Evolutionary conservation across 179 eudicot genomes (phyloP), one percentile per base, ranked within the genome.

Genomic region (Silene noctiflora): DNA sequence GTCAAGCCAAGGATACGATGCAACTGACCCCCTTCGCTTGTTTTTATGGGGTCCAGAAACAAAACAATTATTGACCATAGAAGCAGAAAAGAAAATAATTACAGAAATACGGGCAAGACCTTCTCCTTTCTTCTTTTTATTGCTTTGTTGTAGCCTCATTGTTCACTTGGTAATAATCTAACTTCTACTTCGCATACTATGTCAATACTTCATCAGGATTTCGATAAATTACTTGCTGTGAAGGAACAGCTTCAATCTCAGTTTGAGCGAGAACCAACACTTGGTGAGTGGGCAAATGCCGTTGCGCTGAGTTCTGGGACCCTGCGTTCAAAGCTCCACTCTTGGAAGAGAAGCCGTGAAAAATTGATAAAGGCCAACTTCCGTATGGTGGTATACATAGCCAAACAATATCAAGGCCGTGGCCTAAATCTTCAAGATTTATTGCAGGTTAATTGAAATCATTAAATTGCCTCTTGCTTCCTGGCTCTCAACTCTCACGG

Each of bases 381-480:
- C 55, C 92, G 98, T 25, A 74, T 94, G 96, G 98, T 94, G 79
- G 98, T 92, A 74, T 86, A 89, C 85, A 86, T 94, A 83, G 98
- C 97, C 74, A 94, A 90, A 84, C 87, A 89, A 74, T 92, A 90
- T 84, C 88, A 82, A 65, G 91, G 91, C 3, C 90, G 91, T 72
- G 98, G 98, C 67, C 91, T 94, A 66, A 79, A 79, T 84, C 84
- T 94, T 74, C 88, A 86, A 72, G 97, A 90, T 88, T 86, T 94
- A 72, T 63, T 94, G 85, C 98, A 92, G 98, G 98, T 94, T 56
- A 78, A 59, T 71, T 55, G 42, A 24, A 55, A 58, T 19, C 33
- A 14, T 21, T 22, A 39, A 7, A 17, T 60, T 69, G 44, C 72
- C 35, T 59, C 59, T 19, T 69, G 13, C 67, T 64, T 74, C 67